These are phyloP conservation scores for Pyrus hybrid DNA, from an alignment of 331 rosid species.

Conservation along the genomic window DNA sequence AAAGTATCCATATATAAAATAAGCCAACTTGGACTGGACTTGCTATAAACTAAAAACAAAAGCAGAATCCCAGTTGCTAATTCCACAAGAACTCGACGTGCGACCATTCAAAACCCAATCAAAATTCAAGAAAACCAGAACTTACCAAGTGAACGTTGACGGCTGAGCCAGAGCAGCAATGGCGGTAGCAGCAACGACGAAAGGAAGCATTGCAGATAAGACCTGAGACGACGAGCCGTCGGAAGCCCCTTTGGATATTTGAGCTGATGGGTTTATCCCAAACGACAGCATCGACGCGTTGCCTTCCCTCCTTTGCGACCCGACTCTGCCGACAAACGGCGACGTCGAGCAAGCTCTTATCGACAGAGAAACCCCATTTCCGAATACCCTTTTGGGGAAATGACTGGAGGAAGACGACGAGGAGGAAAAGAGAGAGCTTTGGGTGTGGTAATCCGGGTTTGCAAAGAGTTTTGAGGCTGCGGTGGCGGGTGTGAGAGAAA, in stretches of 20 bases:
- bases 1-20: background rate
- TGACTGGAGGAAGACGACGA: slow-evolving; percentile 9
- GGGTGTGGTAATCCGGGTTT: background rate
- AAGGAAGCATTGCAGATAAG: slow-evolving; percentile 83
- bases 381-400: slow-evolving; percentile 12
- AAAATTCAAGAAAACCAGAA: background rate
- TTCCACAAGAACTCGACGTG: slow-evolving; percentile 3
- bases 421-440: background rate
- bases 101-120: background rate
- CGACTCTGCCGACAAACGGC: slow-evolving; percentile 41
- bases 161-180: slow-evolving; percentile 79
- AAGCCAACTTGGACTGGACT: slow-evolving; percentile 2
- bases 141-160: slow-evolving; percentile 82
- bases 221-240: slow-evolving; percentile 50
- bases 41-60: background rate
- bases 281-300: slow-evolving; percentile 53
- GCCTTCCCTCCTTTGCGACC: slow-evolving; percentile 32
- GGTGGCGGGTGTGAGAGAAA: slow-evolving; percentile 2
- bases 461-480: slow-evolving; percentile 2
- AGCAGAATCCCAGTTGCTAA: background rate
- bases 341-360: slow-evolving; percentile 50
- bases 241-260: slow-evolving; percentile 13
- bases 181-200: slow-evolving; percentile 83
- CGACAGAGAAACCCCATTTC: slow-evolving; percentile 11
- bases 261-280: slow-evolving; percentile 35